These are phyloP conservation scores for Protomyces gravidus DNA, from an alignment of 1,139 yeast genomes.

Conservation along the genomic window DNA sequence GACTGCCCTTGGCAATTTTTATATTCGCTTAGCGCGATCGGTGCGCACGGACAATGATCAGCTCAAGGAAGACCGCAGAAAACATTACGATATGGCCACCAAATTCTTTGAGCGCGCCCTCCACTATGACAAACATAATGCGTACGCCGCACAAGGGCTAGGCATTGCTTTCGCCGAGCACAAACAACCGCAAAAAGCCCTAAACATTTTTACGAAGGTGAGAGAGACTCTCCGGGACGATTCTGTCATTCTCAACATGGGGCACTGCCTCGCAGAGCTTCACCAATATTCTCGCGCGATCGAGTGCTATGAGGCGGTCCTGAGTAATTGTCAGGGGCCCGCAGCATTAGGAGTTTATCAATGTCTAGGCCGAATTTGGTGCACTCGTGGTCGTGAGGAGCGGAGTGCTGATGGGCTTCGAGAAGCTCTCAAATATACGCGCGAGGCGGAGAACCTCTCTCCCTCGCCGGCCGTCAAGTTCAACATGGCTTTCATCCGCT, in stretches of 20 bases:
- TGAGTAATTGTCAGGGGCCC: slow-evolving; percentile 56
- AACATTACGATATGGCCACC: slow-evolving; percentile 79
- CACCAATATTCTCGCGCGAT: slow-evolving; percentile 81
- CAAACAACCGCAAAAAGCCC: slow-evolving; percentile 63
- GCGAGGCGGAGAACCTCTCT: slow-evolving; percentile 39
- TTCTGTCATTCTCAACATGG: slow-evolving; percentile 77
- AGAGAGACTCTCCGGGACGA: slow-evolving; percentile 85
- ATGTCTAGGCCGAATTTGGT: slow-evolving; percentile 83
- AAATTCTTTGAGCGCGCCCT: slow-evolving; percentile 86
- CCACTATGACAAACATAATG: slow-evolving; percentile 75
- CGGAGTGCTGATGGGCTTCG: slow-evolving; percentile 57
- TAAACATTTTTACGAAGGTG: slow-evolving; percentile 70
- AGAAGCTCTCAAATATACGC: slow-evolving; percentile 60
- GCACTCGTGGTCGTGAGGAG: slow-evolving; percentile 69
- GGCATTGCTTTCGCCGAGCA: slow-evolving; percentile 91
- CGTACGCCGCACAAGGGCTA: slow-evolving; percentile 96
- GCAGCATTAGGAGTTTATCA: slow-evolving; percentile 57
- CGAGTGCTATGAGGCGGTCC: slow-evolving; percentile 45
- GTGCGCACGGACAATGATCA: slow-evolving; percentile 50
- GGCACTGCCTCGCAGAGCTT: slow-evolving; percentile 79
- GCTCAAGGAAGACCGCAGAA: slow-evolving; percentile 65
- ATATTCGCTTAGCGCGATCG: slow-evolving; percentile 78
- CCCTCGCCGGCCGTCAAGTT: slow-evolving; percentile 53
- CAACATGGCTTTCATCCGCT: slow-evolving; percentile 78
- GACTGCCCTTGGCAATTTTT: slow-evolving; percentile 83